Evolutionary conservation across 2,329 filamentous ascomycete genomes (phyloP), one percentile per base, ranked within the genome.

Genomic region (Cytospora piceicola): DNA sequence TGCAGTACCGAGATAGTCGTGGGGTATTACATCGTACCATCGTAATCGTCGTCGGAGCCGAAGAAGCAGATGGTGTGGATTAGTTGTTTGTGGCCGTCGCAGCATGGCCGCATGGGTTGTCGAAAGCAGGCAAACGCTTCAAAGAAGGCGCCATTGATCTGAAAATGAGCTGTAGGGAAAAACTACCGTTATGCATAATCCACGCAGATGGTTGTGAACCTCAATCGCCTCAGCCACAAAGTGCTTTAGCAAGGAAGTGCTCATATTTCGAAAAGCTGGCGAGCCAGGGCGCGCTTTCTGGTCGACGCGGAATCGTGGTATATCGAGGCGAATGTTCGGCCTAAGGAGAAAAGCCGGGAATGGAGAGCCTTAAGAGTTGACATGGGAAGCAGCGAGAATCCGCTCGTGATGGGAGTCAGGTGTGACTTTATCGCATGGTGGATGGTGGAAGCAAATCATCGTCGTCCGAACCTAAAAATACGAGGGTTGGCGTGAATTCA

Each of bases 381-480:
- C 55, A 63, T 36, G 63, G 56, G 58, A 49, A 65, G 65, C 54
- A 64, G 63, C 65, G 63, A 65, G 58, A 58, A 55, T 64, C 56
- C 61, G 65, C 60, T 60, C 58, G 58, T 58, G 59, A 32, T 34
- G 51, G 52, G n/a, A 58, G 46, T 59, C 51, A 54, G 53, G 59
- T 58, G 42, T 61, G 60, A 61, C 56, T 64, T 58, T 57, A 64
- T 58, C 66, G 63, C 51, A 57, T 54, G 56, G 54, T 65, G 65
- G 54, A 29, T 60, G 70, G 70, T 59, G 63, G 71, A 70, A 69
- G 69, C 68, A 73, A 74, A 75, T 88, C 93, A 96, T 91, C 93
- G 92, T 83, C 93, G 91, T 84, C 93, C 92, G 90, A 96, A 96
- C 90, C 93, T 96, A 91, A 91, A 87, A 80, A 86, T 82, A 87